Conservation (phyloP, 768 basidiomycete species). For the Lactarius akahatsu region DNA sequence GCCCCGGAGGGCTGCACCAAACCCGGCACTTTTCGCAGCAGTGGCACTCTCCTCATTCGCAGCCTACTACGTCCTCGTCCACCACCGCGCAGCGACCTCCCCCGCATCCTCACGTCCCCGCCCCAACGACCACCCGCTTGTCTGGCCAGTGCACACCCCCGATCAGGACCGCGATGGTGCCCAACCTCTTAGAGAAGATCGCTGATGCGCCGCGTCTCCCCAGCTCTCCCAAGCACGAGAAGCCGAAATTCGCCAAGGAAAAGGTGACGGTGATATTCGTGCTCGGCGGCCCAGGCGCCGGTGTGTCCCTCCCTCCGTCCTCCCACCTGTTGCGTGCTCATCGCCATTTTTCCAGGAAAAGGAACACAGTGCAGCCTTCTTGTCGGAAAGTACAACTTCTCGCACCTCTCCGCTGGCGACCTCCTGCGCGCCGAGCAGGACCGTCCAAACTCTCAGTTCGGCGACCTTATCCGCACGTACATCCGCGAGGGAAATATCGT, state of each 20-base stretch:
- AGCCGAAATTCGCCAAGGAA: slow-evolving; percentile 52
- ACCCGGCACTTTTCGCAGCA: slow-evolving; percentile 60
- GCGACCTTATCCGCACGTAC: slow-evolving; percentile 79
- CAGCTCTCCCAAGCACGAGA: not conserved
- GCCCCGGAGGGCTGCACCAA: slow-evolving; percentile 45
- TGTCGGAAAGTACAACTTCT: slow-evolving; percentile 82
- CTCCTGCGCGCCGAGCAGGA: slow-evolving; percentile 92
- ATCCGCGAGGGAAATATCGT: slow-evolving; percentile 94
- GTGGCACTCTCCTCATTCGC: slow-evolving; percentile 56
- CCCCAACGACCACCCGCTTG: slow-evolving; percentile 62
- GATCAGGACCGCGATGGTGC: slow-evolving; percentile 36
- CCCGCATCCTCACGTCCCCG: slow-evolving; percentile 63
- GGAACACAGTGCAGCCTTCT: slow-evolving; percentile 91
- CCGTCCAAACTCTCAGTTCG: slow-evolving; percentile 79
- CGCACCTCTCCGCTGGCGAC: slow-evolving; percentile 97
- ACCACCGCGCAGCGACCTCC: slow-evolving; percentile 52
- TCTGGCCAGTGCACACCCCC: slow-evolving; percentile 54
- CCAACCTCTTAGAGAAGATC: slow-evolving; percentile 45
- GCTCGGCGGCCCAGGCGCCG: slow-evolving; percentile 95
- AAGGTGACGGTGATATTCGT: slow-evolving; percentile 92
- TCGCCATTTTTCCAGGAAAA: slow-evolving; percentile 62
- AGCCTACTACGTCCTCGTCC: slow-evolving; percentile 55
- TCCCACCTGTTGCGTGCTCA: slow-evolving; percentile 8
- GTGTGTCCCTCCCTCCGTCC: slow-evolving; percentile 41
- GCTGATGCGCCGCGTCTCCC: slow-evolving; percentile 38